Evolutionary conservation across 306 rosid genomes (phyloP), one percentile per base, ranked within the genome.

Genomic region (Pterocarpus macrocarpus): DNA sequence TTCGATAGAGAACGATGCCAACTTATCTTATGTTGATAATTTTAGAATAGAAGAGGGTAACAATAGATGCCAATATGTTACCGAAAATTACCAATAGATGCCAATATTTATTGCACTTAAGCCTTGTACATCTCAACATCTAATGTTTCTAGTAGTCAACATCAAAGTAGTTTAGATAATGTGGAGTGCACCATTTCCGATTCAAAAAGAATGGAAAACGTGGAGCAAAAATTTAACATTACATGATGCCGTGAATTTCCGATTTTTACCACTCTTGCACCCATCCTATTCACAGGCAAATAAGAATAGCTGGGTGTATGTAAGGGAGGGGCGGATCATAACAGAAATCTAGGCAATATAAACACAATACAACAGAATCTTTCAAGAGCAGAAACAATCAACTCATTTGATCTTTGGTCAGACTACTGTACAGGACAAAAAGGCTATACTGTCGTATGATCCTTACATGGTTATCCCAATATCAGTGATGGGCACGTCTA

Each of bases 401-500:
- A 76, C 70, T 77, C 71, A 34, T 45, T 13, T 83, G 75, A 68
- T 66, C 62, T 73, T 73, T 63, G 84, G 77, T 84, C 83, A 85
- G 83, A 71, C 85, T 22, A 76, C 85, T 87, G 79, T 85, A 84
- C 90, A 84, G 50, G 83, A 79, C 80, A 83, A 75, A 69, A 81
- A 84, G 79, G 53, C 43, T 69, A 64, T 16, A 39, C 56, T 30
- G 53, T 72, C 52, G 80, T 82, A 61, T 70, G 83, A 78, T 77
- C 62, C 69, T 69, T 15, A 47, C 34, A 76, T 79, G 53, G 68
- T 14, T 36, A 44, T 41, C 59, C 35, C 58, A 22, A 69, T 81
- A 55, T 88, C 81, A 92, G 82, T 87, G 89, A 82, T 89, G 86
- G 56, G 80, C 57, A 76, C 86, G 84, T 83, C 85, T 86, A 75